Conservation (phyloP, 2,329 filamentous ascomycete genomes). For the Xylaria sp. region DNA sequence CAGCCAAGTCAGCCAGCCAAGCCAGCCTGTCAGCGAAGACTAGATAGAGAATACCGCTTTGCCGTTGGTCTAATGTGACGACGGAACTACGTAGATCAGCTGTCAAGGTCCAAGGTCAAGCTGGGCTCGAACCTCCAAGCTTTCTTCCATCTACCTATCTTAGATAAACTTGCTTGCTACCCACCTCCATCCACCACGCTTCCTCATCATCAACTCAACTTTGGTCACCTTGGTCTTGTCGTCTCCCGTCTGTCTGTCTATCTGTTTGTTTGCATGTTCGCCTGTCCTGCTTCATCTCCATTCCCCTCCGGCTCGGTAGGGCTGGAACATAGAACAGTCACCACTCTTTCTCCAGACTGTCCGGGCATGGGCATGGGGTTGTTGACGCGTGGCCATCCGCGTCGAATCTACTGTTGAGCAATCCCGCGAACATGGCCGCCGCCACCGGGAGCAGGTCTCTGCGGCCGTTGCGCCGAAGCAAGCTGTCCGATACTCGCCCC, state of each 20-base stretch:
- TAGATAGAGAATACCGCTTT: too few species aligned
- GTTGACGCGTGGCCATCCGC: constrained; percentile 1
- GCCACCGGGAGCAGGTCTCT: neutral
- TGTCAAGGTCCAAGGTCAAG: neutral
- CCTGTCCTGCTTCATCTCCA: too few species aligned
- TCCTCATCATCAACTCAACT: too few species aligned
- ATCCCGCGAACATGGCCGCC: constrained; percentile 9
- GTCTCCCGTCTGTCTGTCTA: too few species aligned
- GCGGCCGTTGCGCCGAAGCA: constrained; percentile 21
- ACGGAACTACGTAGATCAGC: neutral
- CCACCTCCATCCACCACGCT: too few species aligned
- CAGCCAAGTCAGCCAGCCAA: too few species aligned
- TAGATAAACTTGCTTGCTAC: too few species aligned
- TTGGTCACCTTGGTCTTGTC: neutral
- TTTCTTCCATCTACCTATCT: too few species aligned
- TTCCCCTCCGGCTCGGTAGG: neutral
- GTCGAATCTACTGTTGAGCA: neutral
- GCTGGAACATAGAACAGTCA: neutral
- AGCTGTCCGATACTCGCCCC: constrained; percentile 42
- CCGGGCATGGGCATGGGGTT: neutral
- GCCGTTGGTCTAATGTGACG: neutral
- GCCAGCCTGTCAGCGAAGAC: too few species aligned
- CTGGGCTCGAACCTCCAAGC: too few species aligned
- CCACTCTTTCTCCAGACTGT: too few species aligned
- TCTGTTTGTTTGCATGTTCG: too few species aligned